Evolutionary conservation across 2,329 filamentous ascomycete genomes (phyloP).

Genomic region (Ceratocystis lukuohia): DNA sequence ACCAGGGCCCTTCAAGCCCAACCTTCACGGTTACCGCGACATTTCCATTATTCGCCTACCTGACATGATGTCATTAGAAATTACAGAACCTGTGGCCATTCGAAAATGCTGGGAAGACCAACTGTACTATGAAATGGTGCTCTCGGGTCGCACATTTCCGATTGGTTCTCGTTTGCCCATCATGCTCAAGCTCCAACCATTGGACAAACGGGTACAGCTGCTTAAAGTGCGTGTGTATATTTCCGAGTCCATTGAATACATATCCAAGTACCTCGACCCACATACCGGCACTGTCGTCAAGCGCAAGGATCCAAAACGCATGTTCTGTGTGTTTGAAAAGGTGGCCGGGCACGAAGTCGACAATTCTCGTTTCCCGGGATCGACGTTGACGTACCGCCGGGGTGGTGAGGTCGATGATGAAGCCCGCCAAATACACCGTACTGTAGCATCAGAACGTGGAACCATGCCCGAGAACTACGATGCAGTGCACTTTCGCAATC

Average conservation of each 20-base stretch:
- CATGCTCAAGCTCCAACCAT: constrained; percentile 81
- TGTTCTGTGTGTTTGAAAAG: constrained; percentile 80
- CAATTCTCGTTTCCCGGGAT: constrained; percentile 40
- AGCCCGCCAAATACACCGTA: constrained; percentile 37
- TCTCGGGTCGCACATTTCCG: constrained; percentile 89
- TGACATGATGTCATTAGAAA: constrained; percentile 75
- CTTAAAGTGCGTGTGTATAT: constrained; percentile 86
- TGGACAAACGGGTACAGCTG: constrained; percentile 75
- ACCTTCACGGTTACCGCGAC: constrained; percentile 69
- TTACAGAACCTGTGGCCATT: constrained; percentile 86
- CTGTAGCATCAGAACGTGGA: constrained; percentile 35
- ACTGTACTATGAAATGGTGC: constrained; percentile 88
- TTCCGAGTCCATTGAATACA: constrained; percentile 82
- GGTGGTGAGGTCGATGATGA: constrained; percentile 59
- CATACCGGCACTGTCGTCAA: constrained; percentile 4
- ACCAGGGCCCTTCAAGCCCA: constrained; percentile 78
- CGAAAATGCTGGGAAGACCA: constrained; percentile 91
- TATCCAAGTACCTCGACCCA: constrained; percentile 38
- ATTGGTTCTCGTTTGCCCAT: constrained; percentile 80
- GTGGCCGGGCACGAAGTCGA: constrained; percentile 65
- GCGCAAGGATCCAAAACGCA: constrained; percentile 71
- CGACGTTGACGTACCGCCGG: constrained; percentile 9
- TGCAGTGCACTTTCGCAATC: constrained; percentile 20
- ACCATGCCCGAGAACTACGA: constrained; percentile 27
- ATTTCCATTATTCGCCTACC: constrained; percentile 74